phyloP scores from a whole-genome alignment of 768 basidiomycete species.

The Lentinula sp. region DNA sequence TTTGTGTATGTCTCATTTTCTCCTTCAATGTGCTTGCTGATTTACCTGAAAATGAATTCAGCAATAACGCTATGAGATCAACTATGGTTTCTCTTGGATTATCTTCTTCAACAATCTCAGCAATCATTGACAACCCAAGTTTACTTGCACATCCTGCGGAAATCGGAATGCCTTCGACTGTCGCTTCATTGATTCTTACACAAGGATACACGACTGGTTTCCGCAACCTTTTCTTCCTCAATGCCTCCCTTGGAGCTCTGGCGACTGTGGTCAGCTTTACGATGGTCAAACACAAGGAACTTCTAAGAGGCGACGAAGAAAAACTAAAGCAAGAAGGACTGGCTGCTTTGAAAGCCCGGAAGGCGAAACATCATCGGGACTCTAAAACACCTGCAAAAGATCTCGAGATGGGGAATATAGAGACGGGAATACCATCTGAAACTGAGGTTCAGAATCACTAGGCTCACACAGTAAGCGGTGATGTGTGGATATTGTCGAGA shows the following conservation, averaged over 20 bases:
- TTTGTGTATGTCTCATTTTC: slow-evolving; percentile 35
- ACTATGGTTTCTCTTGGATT: slow-evolving; percentile 33
- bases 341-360: background rate
- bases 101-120: slow-evolving; percentile 28
- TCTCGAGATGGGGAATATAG: background rate
- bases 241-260: slow-evolving; percentile 46
- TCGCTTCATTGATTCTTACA: slow-evolving; percentile 35
- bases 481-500: too few species aligned
- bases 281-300: slow-evolving; percentile 57
- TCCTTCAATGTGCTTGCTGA: background rate
- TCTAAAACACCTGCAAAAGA: background rate
- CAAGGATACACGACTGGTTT: slow-evolving; percentile 54
- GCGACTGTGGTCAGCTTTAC: slow-evolving; percentile 50
- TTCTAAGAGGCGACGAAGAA: slow-evolving; percentile 53
- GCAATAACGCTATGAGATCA: slow-evolving; percentile 42
- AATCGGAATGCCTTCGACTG: slow-evolving; percentile 27
- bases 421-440: background rate
- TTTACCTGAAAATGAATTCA: slow-evolving; percentile 4
- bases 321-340: slow-evolving; percentile 33
- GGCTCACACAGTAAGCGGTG: background rate
- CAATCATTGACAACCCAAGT: slow-evolving; percentile 45
- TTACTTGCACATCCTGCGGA: slow-evolving; percentile 23
- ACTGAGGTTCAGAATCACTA: background rate
- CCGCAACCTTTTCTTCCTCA: slow-evolving; percentile 52
- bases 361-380: background rate